Base-by-base conservation (phyloP, 1,284 basidiomycete genomes). In the Cryptococcus sp. region DNA sequence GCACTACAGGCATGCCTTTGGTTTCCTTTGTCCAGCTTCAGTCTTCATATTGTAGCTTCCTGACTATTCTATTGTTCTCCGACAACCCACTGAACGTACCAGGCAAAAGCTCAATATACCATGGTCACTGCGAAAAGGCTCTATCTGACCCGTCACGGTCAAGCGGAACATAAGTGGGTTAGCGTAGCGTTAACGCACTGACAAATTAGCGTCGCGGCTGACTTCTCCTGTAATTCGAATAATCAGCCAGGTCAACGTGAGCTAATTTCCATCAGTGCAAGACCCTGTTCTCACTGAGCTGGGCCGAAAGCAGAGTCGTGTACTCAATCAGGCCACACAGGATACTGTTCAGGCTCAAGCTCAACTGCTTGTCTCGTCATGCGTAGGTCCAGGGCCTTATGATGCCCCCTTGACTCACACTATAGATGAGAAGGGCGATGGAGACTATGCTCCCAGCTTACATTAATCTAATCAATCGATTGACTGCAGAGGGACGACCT, bases 141-240 rank as follows among this genome's bases (percentile, higher is more conserved):
- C 43, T 66, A 70, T 52, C 63, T 76, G 25, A 72, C 70, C 1
- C 65, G 73, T 14, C 73, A 75, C 56, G 74, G 70, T n/a, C 70
- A 75, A 50, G 73, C 70, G 0, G 65, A 72, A 54, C 70, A 75
- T 67, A 75, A 75, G 66, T 73, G 56, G 57, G 65, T 57, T 7
- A 14, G 13, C 28, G 9, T 39, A 21, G 16, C 31, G 21, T 28
- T 28, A 4, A 28, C 11, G 5, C 28, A 28, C 11, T 28, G 4
- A 28, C 11, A 4, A 28, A 28, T 4, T 28, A 28, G 28, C 11
- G 28, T 28, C 28, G 28, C 28, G 5, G 28, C 4, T 11, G 28
- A 28, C 11, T 28, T 28, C 28, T 4, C 4, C 5, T 28, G 28
- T 28, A 11, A 11, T 4, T 28, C 28, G n/a, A n/a, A 28, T 11